Evolutionary conservation across 148 eudicot genomes (phyloP), one percentile per base, ranked within the genome.

Genomic region (Chenopodium formosanum): DNA sequence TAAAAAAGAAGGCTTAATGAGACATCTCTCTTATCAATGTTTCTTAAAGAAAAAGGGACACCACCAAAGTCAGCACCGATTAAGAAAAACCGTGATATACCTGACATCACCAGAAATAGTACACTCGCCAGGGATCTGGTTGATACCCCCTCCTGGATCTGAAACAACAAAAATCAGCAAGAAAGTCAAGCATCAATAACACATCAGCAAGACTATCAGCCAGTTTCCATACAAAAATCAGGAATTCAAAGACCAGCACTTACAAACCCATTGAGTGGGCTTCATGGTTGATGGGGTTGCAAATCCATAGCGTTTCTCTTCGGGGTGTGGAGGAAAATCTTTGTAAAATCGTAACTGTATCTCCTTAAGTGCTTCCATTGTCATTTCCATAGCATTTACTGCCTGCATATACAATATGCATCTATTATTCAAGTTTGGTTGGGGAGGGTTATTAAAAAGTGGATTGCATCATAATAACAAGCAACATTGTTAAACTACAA

Each of bases 281-380:
- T 96, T 96, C 94, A 96, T 92, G 82, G 99, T 96, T 84, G 98
- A 96, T 56, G 99, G 99, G 68, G 99, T 94, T 47, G 98, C 97
- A 90, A 88, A 96, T 64, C 91, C 92, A 85, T 96, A 96, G 62
- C 89, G 88, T 82, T 90, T 73, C 85, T 96, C 99, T 86, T 91
- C 84, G 27, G 89, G 84, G 85, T 96, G 95, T 27, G 99, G 90
- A 27, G 98, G 98, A 84, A 90, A 96, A 85, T 96, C 99, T 83
- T 63, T 87, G 83, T 96, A 96, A 82, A 96, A 96, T 71, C 93
- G 88, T 68, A 74, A 70, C 79, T 96, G 99, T 76, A 96, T 92
- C 86, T 87, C 97, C 85, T 96, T 91, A 11, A 91, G 84, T 77
- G 97, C 97, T 84, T 96, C 99, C 99, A 94, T 94, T 58, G 95